Percentiles rank a stretch among this genome's conserved stretches.
Evolutionary conservation across 192 early-diverging fungal genomes (phyloP).

Genomic region (Phlyctochytrium arcticum): DNA sequence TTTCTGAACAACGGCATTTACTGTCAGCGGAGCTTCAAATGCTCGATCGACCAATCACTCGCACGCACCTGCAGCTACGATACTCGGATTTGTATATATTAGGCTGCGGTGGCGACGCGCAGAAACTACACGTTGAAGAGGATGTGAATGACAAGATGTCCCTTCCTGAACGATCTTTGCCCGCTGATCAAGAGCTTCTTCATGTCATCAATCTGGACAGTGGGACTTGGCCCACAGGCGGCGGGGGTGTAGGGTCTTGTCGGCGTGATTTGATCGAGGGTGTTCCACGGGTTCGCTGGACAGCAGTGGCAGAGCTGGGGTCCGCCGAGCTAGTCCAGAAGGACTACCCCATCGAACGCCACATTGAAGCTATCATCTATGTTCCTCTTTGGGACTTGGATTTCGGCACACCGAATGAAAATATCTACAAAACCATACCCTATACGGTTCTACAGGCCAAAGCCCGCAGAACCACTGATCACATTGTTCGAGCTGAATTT

Average conservation of each 20-base stretch:
- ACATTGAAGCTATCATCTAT: constrained; percentile 43
- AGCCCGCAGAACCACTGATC: constrained; percentile 22
- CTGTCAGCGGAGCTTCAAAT: constrained; percentile 24
- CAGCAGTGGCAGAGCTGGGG: constrained; percentile 38
- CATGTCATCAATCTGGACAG: constrained; percentile 37
- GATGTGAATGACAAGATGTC: neutral
- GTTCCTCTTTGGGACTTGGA: constrained; percentile 43
- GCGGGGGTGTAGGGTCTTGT: constrained; percentile 45
- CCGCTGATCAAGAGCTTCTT: constrained; percentile 21
- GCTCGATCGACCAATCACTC: constrained; percentile 27
- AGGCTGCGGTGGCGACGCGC: constrained; percentile 36
- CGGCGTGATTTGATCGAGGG: constrained; percentile 41
- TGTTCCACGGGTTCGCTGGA: constrained; percentile 40
- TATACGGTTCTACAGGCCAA: constrained; percentile 15
- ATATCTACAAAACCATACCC: constrained; percentile 27
- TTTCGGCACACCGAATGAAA: constrained; percentile 42
- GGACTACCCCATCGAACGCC: constrained; percentile 46
- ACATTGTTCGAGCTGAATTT: constrained; percentile 23
- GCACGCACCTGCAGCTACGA: constrained; percentile 34
- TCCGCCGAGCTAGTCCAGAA: constrained; percentile 38
- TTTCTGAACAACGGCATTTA: constrained; percentile 20
- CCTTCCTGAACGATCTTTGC: neutral
- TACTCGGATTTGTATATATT: constrained; percentile 37
- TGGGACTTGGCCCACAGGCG: constrained; percentile 47
- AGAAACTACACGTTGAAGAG: constrained; percentile 4